Conservation (phyloP, 305 asterid species). For the Rubia occidens region DNA sequence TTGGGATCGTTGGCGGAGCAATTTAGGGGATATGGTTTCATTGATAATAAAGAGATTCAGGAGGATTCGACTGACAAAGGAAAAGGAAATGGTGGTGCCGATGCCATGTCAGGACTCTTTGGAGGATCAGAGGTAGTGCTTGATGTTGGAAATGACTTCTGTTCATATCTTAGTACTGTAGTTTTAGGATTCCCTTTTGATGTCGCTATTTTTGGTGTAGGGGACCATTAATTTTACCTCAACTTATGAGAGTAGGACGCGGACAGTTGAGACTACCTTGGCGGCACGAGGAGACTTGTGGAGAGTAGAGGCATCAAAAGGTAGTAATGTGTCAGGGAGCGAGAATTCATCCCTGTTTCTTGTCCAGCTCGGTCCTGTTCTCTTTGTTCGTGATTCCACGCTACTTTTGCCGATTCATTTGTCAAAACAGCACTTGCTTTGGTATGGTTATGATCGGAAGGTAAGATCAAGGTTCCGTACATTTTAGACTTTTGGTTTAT, state of each 20-base stretch:
- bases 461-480: conserved; percentile 28
- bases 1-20: conserved; percentile 71
- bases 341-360: conserved; percentile 73
- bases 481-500: not conserved
- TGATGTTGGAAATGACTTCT: conserved; percentile 6
- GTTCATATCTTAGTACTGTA: not conserved
- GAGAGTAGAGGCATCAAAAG: conserved; percentile 95
- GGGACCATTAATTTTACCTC: conserved; percentile 75
- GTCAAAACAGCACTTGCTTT: conserved; percentile 89
- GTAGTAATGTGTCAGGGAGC: conserved; percentile 69
- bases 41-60: conserved; percentile 34
- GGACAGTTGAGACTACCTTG: conserved; percentile 63
- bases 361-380: conserved; percentile 95
- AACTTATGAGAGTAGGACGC: conserved; percentile 67
- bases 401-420: conserved; percentile 89
- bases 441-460: conserved; percentile 99
- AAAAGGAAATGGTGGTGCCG: conserved; percentile 34
- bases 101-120: conserved; percentile 52
- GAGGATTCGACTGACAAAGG: conserved; percentile 47
- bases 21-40: conserved; percentile 54
- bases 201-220: conserved; percentile 27
- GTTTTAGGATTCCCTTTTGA: not conserved
- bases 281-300: conserved; percentile 92
- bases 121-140: conserved; percentile 67
- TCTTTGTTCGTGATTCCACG: conserved; percentile 92